A percentile compares a stretch with the other conserved stretches of the same genome.
Conservation (phyloP, 148 eudicot genomes). For the Arctostaphylos glauca region DNA sequence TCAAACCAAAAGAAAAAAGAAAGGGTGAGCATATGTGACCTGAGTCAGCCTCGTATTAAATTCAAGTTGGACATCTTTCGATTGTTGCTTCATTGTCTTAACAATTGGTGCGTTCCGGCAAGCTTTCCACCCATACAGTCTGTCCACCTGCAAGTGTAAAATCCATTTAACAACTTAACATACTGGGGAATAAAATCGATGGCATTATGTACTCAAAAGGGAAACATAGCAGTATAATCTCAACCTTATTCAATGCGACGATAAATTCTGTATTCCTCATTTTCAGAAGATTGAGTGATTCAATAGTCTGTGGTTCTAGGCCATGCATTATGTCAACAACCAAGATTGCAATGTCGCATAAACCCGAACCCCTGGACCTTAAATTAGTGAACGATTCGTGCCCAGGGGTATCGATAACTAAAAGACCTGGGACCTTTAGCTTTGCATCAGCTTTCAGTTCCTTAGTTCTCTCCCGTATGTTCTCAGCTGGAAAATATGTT, state of each 20-base stretch:
- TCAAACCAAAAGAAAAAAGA: background rate
- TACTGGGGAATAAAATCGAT: conserved; percentile 4
- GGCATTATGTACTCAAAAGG: background rate
- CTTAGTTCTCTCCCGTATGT: conserved; percentile 85
- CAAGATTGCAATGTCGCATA: conserved; percentile 93
- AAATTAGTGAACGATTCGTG: conserved; percentile 87
- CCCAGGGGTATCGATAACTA: conserved; percentile 95
- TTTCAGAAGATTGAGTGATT: conserved; percentile 84
- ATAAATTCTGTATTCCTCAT: conserved; percentile 87
- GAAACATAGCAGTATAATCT: conserved; percentile 17
- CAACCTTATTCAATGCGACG: conserved; percentile 89
- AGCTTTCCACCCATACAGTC: conserved; percentile 87
- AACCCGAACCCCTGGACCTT: conserved; percentile 87
- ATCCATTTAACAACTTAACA: conserved; percentile 1
- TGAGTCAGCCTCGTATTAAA: conserved; percentile 65
- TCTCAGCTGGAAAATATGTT: conserved; percentile 86
- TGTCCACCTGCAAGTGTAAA: conserved; percentile 58
- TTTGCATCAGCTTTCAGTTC: conserved; percentile 94
- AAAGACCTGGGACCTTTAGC: conserved; percentile 84
- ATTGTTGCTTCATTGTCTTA: conserved; percentile 80
- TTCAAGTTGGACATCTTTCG: conserved; percentile 70
- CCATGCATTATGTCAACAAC: conserved; percentile 98
- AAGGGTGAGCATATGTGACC: conserved; percentile 35
- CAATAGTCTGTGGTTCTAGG: conserved; percentile 88
- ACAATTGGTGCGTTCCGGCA: conserved; percentile 70